Evolutionary conservation across 2,329 filamentous ascomycete genomes (phyloP), one percentile per base, ranked within the genome.

Genomic region (Paraphoma sp.): DNA sequence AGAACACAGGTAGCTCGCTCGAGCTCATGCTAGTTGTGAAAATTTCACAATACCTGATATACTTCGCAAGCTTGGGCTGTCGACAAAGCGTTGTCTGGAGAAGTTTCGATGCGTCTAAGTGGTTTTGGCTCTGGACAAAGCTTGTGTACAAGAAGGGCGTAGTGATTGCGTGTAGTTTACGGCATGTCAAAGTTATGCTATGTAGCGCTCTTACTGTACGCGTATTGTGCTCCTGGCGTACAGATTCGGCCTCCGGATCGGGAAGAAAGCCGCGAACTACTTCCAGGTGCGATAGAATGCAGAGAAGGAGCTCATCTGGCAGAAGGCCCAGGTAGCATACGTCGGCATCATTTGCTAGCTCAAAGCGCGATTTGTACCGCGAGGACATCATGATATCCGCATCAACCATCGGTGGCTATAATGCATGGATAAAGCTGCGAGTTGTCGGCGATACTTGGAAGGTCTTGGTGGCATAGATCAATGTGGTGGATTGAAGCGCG

Each of bases 291-390:
- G 44, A 48, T n/a, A 59, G 36, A 14, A 66, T 63, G 6, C 51
- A 47, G 28, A 70, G 53, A 0, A 70, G 51, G 3, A 71, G 59
- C 17, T 68, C 63, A 12, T 59, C 59, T 6, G 65, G 62, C 9
- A 70, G 58, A 23, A 23, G 23, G 23, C 23, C 23, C 23, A 23
- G 23, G 23, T 23, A 23, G 23, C 23, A 23, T 23, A 23, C 23
- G 23, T 23, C 23, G 3, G 23, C 5, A 23, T 23, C 23, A 23
- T 23, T 5, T 23, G 23, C 23, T 23, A 5, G 5, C 23, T 5
- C 23, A 23, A 23, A 23, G 23, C 23, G 5, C 2, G 23, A 5
- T 23, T 23, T 23, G 23, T 23, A 23, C 5, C 5, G 23, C 23
- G 23, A 23, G 23, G 23, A 23, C 5, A 23, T 23, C 23, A 23